phyloP scores from a whole-genome alignment of 305 asterid species.

The Fraxinus angustifolia region DNA sequence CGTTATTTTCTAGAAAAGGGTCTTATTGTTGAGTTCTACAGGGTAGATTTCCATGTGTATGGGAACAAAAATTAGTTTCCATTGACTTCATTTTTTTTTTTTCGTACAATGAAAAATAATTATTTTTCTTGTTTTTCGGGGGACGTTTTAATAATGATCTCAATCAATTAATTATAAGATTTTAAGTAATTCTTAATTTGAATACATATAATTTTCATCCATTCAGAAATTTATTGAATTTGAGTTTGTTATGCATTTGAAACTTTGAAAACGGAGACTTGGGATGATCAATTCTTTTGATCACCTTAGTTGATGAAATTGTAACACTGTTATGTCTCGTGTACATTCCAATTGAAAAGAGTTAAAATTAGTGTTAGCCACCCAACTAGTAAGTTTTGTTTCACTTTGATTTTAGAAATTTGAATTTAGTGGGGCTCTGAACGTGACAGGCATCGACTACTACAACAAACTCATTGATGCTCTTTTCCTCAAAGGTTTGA shows the following conservation, averaged over 20 bases:
- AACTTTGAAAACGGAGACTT: too few species aligned
- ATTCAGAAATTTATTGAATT: too few species aligned
- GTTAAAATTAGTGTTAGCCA: too few species aligned
- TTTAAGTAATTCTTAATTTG: neutral
- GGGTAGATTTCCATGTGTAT: neutral
- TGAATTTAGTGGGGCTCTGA: constrained; percentile 11
- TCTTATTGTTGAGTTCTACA: neutral
- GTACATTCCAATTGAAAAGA: neutral
- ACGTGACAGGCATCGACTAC: constrained; percentile 26
- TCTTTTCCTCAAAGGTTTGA: constrained; percentile 22
- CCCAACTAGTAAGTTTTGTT: too few species aligned
- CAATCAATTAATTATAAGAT: neutral
- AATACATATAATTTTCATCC: too few species aligned
- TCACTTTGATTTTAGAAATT: too few species aligned
- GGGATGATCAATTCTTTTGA: neutral
- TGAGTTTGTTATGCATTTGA: neutral
- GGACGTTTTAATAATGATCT: neutral
- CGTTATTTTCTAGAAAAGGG: constrained; percentile 19
- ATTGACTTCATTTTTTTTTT: too few species aligned
- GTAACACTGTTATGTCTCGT: neutral
- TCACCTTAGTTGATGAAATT: neutral
- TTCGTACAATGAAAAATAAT: neutral
- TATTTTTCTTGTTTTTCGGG: too few species aligned
- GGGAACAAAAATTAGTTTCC: too few species aligned
- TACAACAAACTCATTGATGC: constrained; percentile 26